Base-by-base conservation (phyloP, 139 green algal genomes). In the Picochlorum sp. region DNA sequence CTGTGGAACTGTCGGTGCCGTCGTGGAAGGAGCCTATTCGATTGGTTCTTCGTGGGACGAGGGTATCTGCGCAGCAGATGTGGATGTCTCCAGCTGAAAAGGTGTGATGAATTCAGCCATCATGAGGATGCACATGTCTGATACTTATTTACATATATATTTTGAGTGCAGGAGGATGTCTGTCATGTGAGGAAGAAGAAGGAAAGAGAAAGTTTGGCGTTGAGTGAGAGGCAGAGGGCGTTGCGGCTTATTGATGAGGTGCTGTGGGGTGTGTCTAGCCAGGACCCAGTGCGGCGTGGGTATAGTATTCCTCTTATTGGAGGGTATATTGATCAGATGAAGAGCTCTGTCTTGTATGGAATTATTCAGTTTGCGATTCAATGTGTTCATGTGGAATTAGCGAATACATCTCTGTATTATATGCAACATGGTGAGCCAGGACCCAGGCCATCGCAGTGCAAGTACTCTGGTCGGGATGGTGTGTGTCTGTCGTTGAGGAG, bases 341-440 rank as follows among this genome's bases (percentile, higher is more conserved):
- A 71, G 20, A 49, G 18, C 37, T 15, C 9, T 20, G 64, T 24
- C 14, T 15, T 64, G 37, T 50, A 69, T 28, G 64, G 56, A 32
- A 21, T 56, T 20, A 30, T 74, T 49, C 66, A 28, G 10, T 66
- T 84, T 18, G 30, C 4, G 0, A 56, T 73, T 14, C 75, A 81
- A 60, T 72, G 61, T 38, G 56, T 83, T 30, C 38, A 60, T 37
- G 23, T 83, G 20, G 61, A 80, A 30, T 47, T 76, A 10, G 13
- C n/a, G 3, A 61, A 82, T 32, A 41, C 80, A 4, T 32, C 52
- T 24, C 4, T 78, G n/a, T 46, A 26, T 4, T 82, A 74, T 46
- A 66, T 49, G 37, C 78, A 84, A 65, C 38, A 61, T 10, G 75
- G 68, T 7, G 69, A 80, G 75, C 76, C 78, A 3, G 78, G 78